Evolutionary conservation across 768 basidiomycete species (phyloP), one percentile per base, ranked within the genome.

Genomic region (Tephrocybe sp.): DNA sequence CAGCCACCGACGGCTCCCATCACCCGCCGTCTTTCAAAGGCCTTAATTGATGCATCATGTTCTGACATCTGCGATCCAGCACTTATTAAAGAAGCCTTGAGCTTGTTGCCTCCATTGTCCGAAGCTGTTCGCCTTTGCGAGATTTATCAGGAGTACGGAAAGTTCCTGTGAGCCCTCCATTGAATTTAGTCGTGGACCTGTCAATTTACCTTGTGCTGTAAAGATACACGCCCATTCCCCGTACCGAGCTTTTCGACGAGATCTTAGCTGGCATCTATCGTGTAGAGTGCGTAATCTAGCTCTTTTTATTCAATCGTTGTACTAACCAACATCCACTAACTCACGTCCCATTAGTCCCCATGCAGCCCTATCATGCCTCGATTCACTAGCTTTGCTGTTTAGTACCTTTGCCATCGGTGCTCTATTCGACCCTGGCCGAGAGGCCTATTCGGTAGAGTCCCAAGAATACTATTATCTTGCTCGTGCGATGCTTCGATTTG

Each of bases 81-180:
- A 0, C 51, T 82, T 3, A 72, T 69, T 5, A 52, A 62, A 26
- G 70, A 82, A 45, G 69, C 84, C 30, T 74, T 78, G 54, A 58
- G 59, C 11, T 58, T 76, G 34, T 69, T 86, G 1, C 87, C 88
- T 5, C 68, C 79, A 0, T 67, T 80, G 2, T 73, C 79, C 3
- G 80, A 87, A 56, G 86, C 87, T 1, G 66, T 77, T 12, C 75
- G 72, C 13, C 68, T 89, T 16, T 84, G 80, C 50, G 82, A 87
- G 35, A 66, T 82, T 30, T 90, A 87, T 62, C 67, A 87, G 34
- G 80, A 84, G 49, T 75, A 80, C 62, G 84, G 80, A 11, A 70
- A 76, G 59, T 80, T 71, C 63, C 60, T 84, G 84, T 86, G 56
- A 60, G 80, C 31, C 32, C 4, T 26, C 26, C 3, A 26, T 26